phyloP scores from a whole-genome alignment of 352 stramenopile genomes.

The Bremia lactucae region DNA sequence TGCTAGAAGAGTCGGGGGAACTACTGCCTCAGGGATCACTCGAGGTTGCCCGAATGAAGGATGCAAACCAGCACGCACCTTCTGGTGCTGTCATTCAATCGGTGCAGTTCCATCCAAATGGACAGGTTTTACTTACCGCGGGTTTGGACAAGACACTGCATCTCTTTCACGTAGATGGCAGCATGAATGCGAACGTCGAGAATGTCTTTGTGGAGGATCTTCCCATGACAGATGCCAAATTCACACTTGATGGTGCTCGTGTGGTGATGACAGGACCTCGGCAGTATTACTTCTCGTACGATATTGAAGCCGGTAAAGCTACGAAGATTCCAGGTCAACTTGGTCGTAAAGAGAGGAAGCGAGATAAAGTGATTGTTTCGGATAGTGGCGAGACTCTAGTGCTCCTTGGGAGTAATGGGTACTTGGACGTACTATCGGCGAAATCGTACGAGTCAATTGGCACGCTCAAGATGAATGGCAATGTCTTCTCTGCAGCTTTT shows the following conservation, averaged over 20 bases:
- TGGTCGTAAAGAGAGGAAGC: constrained; percentile 86
- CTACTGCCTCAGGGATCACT: constrained; percentile 50
- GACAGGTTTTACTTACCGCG: constrained; percentile 81
- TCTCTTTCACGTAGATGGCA: constrained; percentile 88
- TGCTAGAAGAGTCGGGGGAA: constrained; percentile 43
- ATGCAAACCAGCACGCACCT: constrained; percentile 86
- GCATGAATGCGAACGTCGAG: constrained; percentile 81
- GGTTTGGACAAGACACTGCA: constrained; percentile 89
- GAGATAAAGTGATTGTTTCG: constrained; percentile 87
- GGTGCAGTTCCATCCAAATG: constrained; percentile 85
- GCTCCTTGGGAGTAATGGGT: constrained; percentile 93
- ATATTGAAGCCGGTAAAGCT: constrained; percentile 87
- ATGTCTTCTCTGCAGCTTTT: constrained; percentile 85
- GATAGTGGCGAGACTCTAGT: constrained; percentile 84
- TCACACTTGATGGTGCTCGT: constrained; percentile 62
- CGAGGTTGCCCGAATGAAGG: constrained; percentile 74
- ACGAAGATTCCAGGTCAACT: constrained; percentile 86
- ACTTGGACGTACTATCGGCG: constrained; percentile 88
- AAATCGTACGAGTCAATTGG: constrained; percentile 89
- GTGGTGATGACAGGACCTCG: constrained; percentile 89
- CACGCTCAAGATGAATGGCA: constrained; percentile 95
- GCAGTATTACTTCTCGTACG: constrained; percentile 95
- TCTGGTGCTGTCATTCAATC: constrained; percentile 80
- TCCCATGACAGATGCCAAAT: constrained; percentile 81
- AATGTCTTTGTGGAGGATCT: constrained; percentile 87